A percentile compares a stretch with the other conserved stretches of the same genome.
These are phyloP conservation scores for Corymbia calophylla DNA, from an alignment of 441 rosid species.

Conservation along the genomic window DNA sequence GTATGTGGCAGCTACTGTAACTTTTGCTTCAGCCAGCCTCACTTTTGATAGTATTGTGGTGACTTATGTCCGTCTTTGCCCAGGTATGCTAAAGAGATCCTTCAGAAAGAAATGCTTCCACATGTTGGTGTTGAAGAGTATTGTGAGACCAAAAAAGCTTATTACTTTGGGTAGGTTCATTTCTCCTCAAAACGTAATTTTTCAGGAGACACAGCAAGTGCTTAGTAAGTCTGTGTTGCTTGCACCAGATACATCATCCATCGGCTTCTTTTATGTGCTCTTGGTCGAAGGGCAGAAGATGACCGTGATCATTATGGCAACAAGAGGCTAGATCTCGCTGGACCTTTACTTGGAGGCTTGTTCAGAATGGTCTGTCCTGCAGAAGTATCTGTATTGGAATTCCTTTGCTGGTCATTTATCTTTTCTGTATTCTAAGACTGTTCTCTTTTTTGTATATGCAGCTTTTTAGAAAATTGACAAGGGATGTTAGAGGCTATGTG, in stretches of 20 bases:
- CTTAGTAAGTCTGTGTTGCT: background rate
- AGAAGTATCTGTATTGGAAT: background rate
- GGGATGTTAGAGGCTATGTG: conserved; percentile 86
- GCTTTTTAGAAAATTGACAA: conserved; percentile 91
- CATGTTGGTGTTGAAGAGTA: conserved; percentile 88
- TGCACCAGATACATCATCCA: conserved; percentile 78
- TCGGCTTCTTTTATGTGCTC: conserved; percentile 90
- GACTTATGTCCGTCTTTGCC: conserved; percentile 20
- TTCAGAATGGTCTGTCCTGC: conserved; percentile 74
- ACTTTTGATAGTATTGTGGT: conserved; percentile 10
- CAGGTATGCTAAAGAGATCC: conserved; percentile 97
- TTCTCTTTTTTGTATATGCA: conserved; percentile 25
- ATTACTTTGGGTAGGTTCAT: conserved; percentile 78
- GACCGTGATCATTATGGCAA: conserved; percentile 99
- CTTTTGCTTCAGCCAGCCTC: background rate
- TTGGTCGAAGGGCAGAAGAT: conserved; percentile 94
- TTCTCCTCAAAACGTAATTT: background rate
- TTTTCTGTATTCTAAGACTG: conserved; percentile 10
- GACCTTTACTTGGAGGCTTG: conserved; percentile 95
- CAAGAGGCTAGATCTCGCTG: conserved; percentile 99
- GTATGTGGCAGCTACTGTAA: conserved; percentile 36
- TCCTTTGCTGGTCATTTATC: background rate
- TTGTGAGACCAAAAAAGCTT: conserved; percentile 96
- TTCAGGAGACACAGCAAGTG: background rate
- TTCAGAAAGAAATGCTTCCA: conserved; percentile 99